Percentiles rank a stretch among this genome's conserved stretches.
Conservation (phyloP, 192 early-diverging fungal species). For the Dimargaris xerosporica region DNA sequence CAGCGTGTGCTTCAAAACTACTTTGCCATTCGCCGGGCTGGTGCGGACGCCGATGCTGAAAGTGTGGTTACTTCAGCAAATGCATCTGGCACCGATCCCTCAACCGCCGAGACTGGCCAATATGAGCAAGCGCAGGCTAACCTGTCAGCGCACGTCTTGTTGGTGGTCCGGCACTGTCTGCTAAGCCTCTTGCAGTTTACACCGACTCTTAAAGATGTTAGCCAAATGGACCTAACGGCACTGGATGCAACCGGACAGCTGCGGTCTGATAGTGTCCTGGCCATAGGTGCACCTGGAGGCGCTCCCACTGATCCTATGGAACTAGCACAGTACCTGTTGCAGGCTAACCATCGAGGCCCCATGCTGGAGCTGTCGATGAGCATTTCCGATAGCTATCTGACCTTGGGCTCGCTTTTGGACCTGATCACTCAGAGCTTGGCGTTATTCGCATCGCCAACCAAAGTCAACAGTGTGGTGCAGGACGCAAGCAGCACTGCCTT, state of each 20-base stretch:
- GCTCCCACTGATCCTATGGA: no score
- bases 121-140: neutral
- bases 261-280: neutral
- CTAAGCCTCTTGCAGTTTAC: neutral
- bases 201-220: neutral
- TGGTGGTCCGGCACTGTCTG: neutral
- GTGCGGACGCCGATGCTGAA: no score
- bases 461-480: neutral
- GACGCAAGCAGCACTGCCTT: no score
- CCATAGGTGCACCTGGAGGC: no score
- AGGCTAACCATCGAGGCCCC: neutral
- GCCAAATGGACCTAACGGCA: neutral
- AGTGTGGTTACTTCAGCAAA: no score
- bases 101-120: neutral
- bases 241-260: neutral
- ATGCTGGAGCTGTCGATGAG: slow-evolving; percentile 10
- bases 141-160: neutral
- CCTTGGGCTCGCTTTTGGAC: slow-evolving; percentile 9
- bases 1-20: no score
- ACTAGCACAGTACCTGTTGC: no score
- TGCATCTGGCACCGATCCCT: no score
- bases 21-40: no score
- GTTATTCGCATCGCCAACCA: neutral
- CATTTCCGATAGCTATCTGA: neutral
- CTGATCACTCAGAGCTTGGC: neutral